Percentiles rank a stretch among this genome's conserved stretches.
Conservation (phyloP, 495 filamentous ascomycete species). For the Xylaria scruposa region DNA sequence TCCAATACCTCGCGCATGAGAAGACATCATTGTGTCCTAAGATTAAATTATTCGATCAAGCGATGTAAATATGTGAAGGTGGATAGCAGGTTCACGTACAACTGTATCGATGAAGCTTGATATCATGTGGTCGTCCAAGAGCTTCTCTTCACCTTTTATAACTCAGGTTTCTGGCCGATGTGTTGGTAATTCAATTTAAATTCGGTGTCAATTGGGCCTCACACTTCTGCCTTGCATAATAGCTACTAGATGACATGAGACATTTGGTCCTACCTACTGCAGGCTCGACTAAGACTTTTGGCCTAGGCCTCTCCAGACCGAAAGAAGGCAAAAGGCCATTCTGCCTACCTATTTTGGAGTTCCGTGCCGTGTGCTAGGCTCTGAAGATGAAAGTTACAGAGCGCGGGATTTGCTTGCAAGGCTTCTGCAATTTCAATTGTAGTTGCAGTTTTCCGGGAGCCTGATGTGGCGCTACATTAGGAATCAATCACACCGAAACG, state of each 20-base stretch:
- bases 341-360: neutral
- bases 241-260: neutral
- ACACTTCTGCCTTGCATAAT: neutral
- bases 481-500: neutral
- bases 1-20: neutral
- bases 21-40: neutral
- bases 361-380: neutral
- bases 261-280: neutral
- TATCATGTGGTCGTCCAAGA: neutral
- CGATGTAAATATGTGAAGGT: neutral
- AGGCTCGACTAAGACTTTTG: neutral
- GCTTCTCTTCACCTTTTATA: slow-evolving; percentile 5
- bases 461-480: neutral
- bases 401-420: neutral
- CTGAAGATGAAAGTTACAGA: neutral
- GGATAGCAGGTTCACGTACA: neutral
- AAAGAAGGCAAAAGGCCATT: neutral
- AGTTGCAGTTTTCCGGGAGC: neutral
- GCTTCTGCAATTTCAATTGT: neutral
- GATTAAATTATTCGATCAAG: neutral
- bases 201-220: neutral
- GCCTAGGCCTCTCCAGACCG: neutral
- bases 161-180: neutral
- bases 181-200: neutral
- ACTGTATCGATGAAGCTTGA: neutral